A percentile compares a stretch with the other conserved stretches of the same genome.
Evolutionary conservation across 768 basidiomycete species (phyloP).

Genomic region (Rhodotorula sphaerocarpa): DNA sequence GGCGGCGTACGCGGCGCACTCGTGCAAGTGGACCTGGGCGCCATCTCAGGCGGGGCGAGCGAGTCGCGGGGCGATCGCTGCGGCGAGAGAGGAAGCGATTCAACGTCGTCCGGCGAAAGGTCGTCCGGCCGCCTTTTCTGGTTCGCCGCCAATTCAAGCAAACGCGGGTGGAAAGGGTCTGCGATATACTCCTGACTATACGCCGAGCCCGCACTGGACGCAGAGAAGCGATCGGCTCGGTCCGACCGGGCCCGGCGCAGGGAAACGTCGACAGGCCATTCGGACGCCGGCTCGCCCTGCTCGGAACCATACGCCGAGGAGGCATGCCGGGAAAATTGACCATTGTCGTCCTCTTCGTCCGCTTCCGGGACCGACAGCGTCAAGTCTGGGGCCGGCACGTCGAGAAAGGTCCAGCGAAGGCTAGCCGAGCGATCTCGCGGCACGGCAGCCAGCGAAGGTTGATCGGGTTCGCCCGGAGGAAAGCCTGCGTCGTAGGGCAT

Average conservation of each 20-base stretch:
- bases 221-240: not conserved
- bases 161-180: too few relatives aligned
- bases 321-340: not conserved
- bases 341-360: not conserved
- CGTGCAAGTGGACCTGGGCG: too few relatives aligned
- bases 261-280: too few relatives aligned
- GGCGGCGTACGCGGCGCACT: not conserved
- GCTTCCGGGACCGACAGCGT: not conserved
- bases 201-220: too few relatives aligned
- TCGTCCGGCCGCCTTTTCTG: too few relatives aligned
- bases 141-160: too few relatives aligned
- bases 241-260: not conserved
- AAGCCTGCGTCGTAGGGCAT: too few relatives aligned
- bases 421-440: not conserved
- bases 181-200: too few relatives aligned
- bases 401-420: slow-evolving; percentile 1
- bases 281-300: not conserved
- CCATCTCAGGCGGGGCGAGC: slow-evolving; percentile 7
- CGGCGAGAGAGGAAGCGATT: too few relatives aligned
- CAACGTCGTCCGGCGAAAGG: too few relatives aligned
- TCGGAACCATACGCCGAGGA: not conserved
- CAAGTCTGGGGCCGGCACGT: not conserved
- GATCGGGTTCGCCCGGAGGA: too few relatives aligned
- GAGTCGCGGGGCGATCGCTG: not conserved
- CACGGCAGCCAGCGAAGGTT: too few relatives aligned